Evolutionary conservation across 768 basidiomycete genomes (phyloP).

Genomic region (Leucosporidium yakuticum): DNA sequence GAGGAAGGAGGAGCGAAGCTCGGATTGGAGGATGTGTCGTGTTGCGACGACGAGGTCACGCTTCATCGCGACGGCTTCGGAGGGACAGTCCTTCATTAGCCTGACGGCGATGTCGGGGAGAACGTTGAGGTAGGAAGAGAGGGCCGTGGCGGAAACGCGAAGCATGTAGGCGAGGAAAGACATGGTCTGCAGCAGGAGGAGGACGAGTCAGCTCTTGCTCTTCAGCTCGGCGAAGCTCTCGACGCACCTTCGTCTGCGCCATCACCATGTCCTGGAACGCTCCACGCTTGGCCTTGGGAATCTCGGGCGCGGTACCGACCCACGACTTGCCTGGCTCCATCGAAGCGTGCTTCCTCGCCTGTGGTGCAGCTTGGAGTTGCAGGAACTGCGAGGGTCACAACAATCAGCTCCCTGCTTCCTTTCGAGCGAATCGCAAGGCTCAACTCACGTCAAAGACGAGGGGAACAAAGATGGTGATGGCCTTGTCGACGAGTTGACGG

Average conservation of each 20-base stretch:
- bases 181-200: conserved; percentile 59
- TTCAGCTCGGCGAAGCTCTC: neutral
- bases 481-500: conserved; percentile 57
- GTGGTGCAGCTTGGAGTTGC: conserved; percentile 32
- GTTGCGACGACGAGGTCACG: conserved; percentile 88
- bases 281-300: conserved; percentile 47
- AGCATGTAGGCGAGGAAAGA: conserved; percentile 88
- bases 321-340: conserved; percentile 31
- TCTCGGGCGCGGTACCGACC: conserved; percentile 33
- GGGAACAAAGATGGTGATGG: conserved; percentile 63
- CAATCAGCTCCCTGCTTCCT: neutral
- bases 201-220: neutral
- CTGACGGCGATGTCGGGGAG: conserved; percentile 73
- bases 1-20: conserved; percentile 69
- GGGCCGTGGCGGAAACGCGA: conserved; percentile 58
- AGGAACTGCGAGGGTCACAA: conserved; percentile 28
- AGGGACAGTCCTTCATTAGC: conserved; percentile 88
- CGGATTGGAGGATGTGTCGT: conserved; percentile 74
- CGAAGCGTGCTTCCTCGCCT: conserved; percentile 28
- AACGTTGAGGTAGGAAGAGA: conserved; percentile 69
- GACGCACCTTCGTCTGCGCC: conserved; percentile 72
- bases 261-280: conserved; percentile 34
- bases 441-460: conserved; percentile 60
- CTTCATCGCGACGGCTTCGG: conserved; percentile 64
- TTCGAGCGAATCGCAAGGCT: neutral